Percentiles rank a stretch among this genome's conserved stretches.
These are phyloP conservation scores for Melastoma malabathricum DNA, from an alignment of 345 rosid species.

Conservation along the genomic window DNA sequence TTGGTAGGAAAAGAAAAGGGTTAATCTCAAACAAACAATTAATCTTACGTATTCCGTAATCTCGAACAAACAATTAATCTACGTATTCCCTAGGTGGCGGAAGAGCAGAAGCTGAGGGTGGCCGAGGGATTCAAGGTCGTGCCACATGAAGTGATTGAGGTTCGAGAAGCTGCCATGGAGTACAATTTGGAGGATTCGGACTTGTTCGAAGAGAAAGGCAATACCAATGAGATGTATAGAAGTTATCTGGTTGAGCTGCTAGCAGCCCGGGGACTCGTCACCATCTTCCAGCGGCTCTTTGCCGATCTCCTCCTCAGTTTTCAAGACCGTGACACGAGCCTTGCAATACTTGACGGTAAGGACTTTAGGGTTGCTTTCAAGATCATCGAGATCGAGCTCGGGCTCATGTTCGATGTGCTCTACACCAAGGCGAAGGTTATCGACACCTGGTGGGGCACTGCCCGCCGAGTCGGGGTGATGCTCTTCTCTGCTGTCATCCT, in stretches of 20 bases:
- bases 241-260: not conserved
- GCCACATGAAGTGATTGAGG: not conserved
- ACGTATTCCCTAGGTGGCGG: no score
- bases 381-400: no score
- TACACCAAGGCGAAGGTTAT: constrained; percentile 33
- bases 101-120: not conserved
- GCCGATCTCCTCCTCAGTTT: constrained; percentile 1
- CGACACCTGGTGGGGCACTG: constrained; percentile 4
- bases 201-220: not conserved
- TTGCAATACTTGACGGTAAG: not conserved
- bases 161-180: not conserved
- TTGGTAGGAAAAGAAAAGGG: no score
- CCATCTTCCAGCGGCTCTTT: not conserved
- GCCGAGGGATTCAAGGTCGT: not conserved
- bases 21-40: no score
- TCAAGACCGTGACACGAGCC: not conserved
- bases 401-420: constrained; percentile 27
- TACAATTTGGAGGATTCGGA: not conserved
- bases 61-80: no score
- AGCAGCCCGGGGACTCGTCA: not conserved
- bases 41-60: no score
- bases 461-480: no score
- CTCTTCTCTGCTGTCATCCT: no score
- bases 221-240: not conserved
- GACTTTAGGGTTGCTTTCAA: constrained; percentile 9